Evolutionary conservation across 768 basidiomycete species (phyloP).

Genomic region (Leccinum obscurum): DNA sequence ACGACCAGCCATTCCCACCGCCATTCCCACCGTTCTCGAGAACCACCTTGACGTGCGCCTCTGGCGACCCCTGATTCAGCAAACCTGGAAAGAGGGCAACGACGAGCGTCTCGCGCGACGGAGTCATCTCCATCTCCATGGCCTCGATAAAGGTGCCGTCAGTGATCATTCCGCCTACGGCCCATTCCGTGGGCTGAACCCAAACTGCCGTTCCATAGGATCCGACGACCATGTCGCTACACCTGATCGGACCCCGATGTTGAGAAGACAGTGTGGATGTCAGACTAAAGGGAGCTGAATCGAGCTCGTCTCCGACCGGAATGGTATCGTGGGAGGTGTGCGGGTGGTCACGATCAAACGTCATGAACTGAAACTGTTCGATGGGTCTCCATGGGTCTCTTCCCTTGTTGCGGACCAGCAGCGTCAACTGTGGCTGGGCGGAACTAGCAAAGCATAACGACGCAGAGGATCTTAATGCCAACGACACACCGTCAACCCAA

Average conservation of each 20-base stretch:
- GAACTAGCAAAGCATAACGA: not conserved
- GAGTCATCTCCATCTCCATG: slow-evolving; percentile 16
- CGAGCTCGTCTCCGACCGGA: slow-evolving; percentile 23
- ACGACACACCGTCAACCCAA: slow-evolving; percentile 64
- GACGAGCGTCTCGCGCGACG: slow-evolving; percentile 43
- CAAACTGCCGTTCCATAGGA: slow-evolving; percentile 59
- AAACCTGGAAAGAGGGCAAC: slow-evolving; percentile 51
- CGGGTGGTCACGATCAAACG: slow-evolving; percentile 24
- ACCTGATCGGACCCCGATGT: slow-evolving; percentile 52
- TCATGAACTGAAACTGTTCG: slow-evolving; percentile 52
- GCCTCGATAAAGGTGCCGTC: slow-evolving; percentile 16
- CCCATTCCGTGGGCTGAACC: slow-evolving; percentile 56
- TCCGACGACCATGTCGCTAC: slow-evolving; percentile 54
- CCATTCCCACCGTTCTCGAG: slow-evolving; percentile 29
- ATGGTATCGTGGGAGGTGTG: slow-evolving; percentile 5
- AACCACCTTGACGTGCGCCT: slow-evolving; percentile 33
- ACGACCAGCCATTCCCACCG: slow-evolving; percentile 41
- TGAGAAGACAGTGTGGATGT: slow-evolving; percentile 36
- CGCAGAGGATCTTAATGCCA: slow-evolving; percentile 24
- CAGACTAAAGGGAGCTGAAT: slow-evolving; percentile 51
- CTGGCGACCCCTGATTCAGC: slow-evolving; percentile 15
- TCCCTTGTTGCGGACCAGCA: slow-evolving; percentile 58
- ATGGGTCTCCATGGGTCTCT: slow-evolving; percentile 61
- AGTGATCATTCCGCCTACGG: slow-evolving; percentile 39
- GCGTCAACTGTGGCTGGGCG: slow-evolving; percentile 35